These are phyloP conservation scores for Didymella sp. DNA, from an alignment of 2,329 filamentous ascomycete species.

Conservation along the genomic window DNA sequence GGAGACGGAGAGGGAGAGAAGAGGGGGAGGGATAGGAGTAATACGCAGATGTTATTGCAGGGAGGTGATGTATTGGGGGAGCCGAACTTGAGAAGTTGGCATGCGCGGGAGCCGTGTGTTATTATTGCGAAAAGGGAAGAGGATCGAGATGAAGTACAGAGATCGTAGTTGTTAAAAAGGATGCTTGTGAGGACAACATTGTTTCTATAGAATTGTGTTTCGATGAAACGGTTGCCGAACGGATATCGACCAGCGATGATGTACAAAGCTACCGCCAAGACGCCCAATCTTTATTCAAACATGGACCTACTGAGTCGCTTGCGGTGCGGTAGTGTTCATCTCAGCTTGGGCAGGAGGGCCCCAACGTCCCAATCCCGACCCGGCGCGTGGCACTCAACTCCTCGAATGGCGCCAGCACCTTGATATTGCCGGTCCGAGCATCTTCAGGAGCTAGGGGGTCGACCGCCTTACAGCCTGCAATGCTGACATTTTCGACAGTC, in stretches of 20 bases:
- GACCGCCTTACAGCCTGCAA: not conserved
- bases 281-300: not conserved
- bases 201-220: not conserved
- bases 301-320: not conserved
- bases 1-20: not conserved
- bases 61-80: constrained; percentile 41
- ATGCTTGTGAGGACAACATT: not conserved
- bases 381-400: not conserved
- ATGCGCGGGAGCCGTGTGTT: constrained; percentile 54
- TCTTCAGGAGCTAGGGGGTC: not conserved
- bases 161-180: not conserved
- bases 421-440: too few relatives aligned
- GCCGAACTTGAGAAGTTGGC: constrained; percentile 54
- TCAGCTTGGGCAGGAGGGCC: not conserved
- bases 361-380: not conserved
- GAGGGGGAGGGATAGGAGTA: constrained; percentile 32
- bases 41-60: constrained; percentile 37
- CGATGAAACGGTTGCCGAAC: not conserved
- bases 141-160: not conserved
- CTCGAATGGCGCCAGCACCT: not conserved
- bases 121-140: constrained; percentile 46
- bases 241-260: not conserved
- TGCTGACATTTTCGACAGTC: not conserved
- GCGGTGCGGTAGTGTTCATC: too few relatives aligned
- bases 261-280: not conserved